Conservation (phyloP, 495 filamentous ascomycete genomes). For the Filosporella fistucella region DNA sequence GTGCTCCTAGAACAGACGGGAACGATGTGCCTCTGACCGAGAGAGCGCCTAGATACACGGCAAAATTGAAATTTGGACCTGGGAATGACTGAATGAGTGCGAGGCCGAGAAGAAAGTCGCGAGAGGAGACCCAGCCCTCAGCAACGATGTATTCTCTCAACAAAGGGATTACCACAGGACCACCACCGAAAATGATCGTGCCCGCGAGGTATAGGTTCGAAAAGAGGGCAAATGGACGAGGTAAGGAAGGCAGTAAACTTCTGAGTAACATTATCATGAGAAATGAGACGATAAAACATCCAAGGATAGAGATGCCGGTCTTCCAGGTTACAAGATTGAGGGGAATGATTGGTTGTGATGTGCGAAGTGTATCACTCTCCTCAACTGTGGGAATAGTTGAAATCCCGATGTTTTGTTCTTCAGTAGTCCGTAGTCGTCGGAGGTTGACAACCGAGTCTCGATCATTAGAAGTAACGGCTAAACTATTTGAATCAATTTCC, state of each 20-base stretch:
- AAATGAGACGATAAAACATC: slow-evolving; percentile 47
- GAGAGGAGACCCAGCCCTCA: slow-evolving; percentile 60
- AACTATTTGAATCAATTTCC: too few species aligned
- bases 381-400: too few species aligned
- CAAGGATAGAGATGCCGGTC: slow-evolving; percentile 22
- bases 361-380: too few species aligned
- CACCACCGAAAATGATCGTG: slow-evolving; percentile 83
- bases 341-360: neutral
- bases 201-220: slow-evolving; percentile 80
- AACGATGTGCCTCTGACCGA: slow-evolving; percentile 36
- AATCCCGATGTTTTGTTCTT: too few species aligned
- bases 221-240: slow-evolving; percentile 60
- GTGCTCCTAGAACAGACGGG: slow-evolving; percentile 48
- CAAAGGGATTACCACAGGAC: slow-evolving; percentile 79
- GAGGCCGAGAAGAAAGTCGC: slow-evolving; percentile 79
- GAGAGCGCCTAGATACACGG: slow-evolving; percentile 69
- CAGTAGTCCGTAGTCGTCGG: too few species aligned
- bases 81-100: slow-evolving; percentile 80
- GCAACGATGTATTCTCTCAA: slow-evolving; percentile 75
- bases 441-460: too few species aligned
- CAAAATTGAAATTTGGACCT: slow-evolving; percentile 86
- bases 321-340: slow-evolving; percentile 7
- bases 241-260: slow-evolving; percentile 33
- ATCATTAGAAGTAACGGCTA: too few species aligned
- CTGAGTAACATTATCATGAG: slow-evolving; percentile 53